phyloP scores from a whole-genome alignment of 768 basidiomycete species.

The Termitomyces eurrhizus region DNA sequence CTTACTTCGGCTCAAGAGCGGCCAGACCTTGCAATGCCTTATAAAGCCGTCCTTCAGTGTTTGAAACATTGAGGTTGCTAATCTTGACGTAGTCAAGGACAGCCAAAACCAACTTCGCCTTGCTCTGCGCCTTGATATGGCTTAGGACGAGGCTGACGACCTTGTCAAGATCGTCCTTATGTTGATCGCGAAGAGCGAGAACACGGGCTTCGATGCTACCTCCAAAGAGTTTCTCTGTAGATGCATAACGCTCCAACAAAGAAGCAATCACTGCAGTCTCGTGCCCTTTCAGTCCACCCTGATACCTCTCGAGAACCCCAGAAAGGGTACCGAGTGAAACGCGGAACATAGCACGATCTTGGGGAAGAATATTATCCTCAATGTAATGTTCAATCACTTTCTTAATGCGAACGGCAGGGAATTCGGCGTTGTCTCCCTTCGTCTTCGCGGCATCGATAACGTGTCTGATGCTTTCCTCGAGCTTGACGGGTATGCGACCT shows the following conservation, averaged over 20 bases:
- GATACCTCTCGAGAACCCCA: conserved; percentile 76
- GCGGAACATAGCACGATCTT: conserved; percentile 80
- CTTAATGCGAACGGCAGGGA: conserved; percentile 84
- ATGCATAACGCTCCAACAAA: conserved; percentile 74
- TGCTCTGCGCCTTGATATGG: conserved; percentile 93
- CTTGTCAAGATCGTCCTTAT: conserved; percentile 90
- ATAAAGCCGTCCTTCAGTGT: conserved; percentile 69
- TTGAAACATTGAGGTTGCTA: conserved; percentile 70
- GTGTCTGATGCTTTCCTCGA: conserved; percentile 82
- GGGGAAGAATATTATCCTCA: conserved; percentile 72
- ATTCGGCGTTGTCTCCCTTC: conserved; percentile 75
- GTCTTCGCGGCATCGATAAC: conserved; percentile 73
- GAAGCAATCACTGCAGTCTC: conserved; percentile 75
- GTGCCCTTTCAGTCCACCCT: conserved; percentile 80
- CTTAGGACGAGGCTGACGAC: conserved; percentile 86
- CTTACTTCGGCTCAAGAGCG: conserved; percentile 83
- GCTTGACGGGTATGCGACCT: conserved; percentile 88
- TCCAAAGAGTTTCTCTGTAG: conserved; percentile 89
- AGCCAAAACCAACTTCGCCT: conserved; percentile 82
- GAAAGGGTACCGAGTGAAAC: conserved; percentile 65
- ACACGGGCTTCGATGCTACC: conserved; percentile 93
- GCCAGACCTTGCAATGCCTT: conserved; percentile 80
- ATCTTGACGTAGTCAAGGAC: conserved; percentile 89
- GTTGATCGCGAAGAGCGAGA: conserved; percentile 81
- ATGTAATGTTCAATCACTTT: conserved; percentile 84